Conservation (phyloP, 2,329 filamentous ascomycete species). For the Fusarium algeriense region DNA sequence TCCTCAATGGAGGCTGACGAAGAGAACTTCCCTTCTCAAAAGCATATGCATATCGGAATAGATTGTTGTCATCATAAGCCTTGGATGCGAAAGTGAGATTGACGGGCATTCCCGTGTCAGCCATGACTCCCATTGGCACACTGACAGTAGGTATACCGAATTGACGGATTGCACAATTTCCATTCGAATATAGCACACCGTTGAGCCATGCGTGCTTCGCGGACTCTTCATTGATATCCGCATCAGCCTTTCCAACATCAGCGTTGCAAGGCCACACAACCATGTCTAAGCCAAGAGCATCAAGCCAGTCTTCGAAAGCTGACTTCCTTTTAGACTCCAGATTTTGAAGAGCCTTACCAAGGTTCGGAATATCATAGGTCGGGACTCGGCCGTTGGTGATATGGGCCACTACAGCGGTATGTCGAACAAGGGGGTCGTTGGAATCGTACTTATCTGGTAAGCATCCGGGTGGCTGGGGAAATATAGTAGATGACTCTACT, state of each 20-base stretch:
- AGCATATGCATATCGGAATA: neutral
- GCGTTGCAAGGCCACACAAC: constrained; percentile 5
- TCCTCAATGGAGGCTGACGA: neutral
- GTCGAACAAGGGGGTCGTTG: constrained; percentile 3
- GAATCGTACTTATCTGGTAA: neutral
- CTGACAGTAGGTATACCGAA: neutral
- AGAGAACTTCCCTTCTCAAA: neutral
- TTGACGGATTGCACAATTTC: neutral
- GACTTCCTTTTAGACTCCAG: neutral
- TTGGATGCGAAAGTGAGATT: constrained; percentile 11
- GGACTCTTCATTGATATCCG: neutral
- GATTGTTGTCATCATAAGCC: constrained; percentile 1
- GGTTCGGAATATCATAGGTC: neutral
- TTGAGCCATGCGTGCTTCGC: constrained; percentile 4
- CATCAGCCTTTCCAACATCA: constrained; percentile 1
- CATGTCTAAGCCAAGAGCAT: neutral
- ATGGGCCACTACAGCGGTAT: constrained; percentile 8
- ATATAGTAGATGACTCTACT: neutral
- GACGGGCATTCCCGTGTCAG: constrained; percentile 3
- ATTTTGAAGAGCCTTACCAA: neutral
- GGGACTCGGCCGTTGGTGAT: neutral
- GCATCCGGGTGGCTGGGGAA: constrained; percentile 2
- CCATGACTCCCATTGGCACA: constrained; percentile 5
- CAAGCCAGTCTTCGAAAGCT: neutral
- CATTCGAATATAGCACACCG: constrained; percentile 2